These are phyloP conservation scores for Dalechampia spathulata DNA, from an alignment of 441 rosid genomes.

Conservation along the genomic window DNA sequence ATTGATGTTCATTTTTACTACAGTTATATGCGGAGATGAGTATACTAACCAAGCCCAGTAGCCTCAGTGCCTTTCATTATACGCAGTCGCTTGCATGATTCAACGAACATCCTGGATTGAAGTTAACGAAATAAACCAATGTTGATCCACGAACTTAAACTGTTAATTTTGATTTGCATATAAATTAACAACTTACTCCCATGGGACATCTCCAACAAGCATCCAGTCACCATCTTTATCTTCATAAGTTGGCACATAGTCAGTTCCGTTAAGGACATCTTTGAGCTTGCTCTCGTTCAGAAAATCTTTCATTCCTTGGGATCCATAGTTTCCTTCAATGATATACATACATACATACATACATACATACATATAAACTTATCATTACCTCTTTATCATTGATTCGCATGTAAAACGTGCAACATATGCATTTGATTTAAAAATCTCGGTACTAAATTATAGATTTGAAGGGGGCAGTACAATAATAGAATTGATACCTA, in stretches of 20 bases:
- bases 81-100: conserved; percentile 52
- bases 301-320: conserved; percentile 74
- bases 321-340: conserved; percentile 49
- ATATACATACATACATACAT: too few species aligned
- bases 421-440: too few species aligned
- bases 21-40: not conserved
- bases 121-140: not conserved
- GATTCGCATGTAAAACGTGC: too few species aligned
- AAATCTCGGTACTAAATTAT: too few species aligned
- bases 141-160: not conserved
- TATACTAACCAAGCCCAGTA: conserved; percentile 41
- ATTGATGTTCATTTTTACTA: not conserved
- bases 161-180: not conserved
- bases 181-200: conserved; percentile 44
- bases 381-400: too few species aligned
- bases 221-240: conserved; percentile 95
- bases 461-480: too few species aligned
- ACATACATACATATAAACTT: too few species aligned
- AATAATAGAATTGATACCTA: conserved; percentile 20
- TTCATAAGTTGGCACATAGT: conserved; percentile 78
- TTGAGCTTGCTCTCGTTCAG: conserved; percentile 59
- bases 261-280: conserved; percentile 56
- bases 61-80: conserved; percentile 58
- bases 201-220: conserved; percentile 94
- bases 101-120: conserved; percentile 45